These are phyloP conservation scores for Xerocomellus chrysenteron DNA, from an alignment of 768 basidiomycete species.

Conservation along the genomic window DNA sequence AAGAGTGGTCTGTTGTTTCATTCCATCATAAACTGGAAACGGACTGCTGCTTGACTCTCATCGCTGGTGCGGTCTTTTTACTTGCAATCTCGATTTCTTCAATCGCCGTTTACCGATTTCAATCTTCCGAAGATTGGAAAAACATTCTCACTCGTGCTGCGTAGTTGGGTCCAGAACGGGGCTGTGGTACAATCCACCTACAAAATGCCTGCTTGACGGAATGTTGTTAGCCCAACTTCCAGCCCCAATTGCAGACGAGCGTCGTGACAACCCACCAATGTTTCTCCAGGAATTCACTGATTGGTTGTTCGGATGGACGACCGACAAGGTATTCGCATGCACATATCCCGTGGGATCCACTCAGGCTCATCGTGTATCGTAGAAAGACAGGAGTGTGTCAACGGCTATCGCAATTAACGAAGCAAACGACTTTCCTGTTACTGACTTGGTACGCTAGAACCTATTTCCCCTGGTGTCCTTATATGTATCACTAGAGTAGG, in stretches of 20 bases:
- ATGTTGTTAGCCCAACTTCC: background rate
- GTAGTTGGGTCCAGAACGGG: background rate
- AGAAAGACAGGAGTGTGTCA: background rate
- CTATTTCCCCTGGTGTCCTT: background rate
- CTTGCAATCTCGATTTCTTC: background rate
- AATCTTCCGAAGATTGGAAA: no score
- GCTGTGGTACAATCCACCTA: background rate
- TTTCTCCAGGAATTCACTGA: background rate
- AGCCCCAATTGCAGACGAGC: no score
- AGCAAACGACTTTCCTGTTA: background rate
- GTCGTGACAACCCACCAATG: background rate
- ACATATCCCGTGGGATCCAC: background rate
- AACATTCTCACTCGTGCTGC: no score
- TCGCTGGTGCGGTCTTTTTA: background rate
- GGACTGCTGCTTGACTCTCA: background rate
- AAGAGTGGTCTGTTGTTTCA: no score
- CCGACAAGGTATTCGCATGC: background rate
- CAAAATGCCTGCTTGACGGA: background rate
- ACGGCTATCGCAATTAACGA: background rate
- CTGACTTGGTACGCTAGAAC: background rate
- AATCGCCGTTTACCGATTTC: no score
- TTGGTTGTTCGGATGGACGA: conserved; percentile 1
- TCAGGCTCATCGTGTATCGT: background rate
- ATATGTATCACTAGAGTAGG: background rate
- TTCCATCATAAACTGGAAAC: background rate